Evolutionary conservation across 768 basidiomycete genomes (phyloP).

Genomic region (Neoboletus magnificus): DNA sequence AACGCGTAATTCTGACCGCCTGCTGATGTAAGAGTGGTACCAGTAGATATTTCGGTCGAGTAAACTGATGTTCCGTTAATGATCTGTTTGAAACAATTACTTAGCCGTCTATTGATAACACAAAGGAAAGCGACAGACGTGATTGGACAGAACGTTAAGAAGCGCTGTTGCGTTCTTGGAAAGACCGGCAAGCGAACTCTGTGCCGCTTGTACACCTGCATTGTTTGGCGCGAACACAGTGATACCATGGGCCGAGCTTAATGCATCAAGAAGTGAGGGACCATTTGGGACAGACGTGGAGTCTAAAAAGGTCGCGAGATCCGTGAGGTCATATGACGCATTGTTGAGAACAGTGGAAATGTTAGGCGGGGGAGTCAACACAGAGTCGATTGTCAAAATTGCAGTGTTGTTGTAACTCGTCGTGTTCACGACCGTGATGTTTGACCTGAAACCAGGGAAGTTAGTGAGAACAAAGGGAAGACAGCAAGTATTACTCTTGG

Average conservation of each 20-base stretch:
- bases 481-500: conserved; percentile 36
- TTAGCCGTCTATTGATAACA: neutral
- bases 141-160: conserved; percentile 50
- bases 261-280: conserved; percentile 21
- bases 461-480: neutral
- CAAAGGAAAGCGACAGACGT: conserved; percentile 38
- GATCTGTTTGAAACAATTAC: conserved; percentile 33
- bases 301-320: conserved; percentile 19
- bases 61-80: conserved; percentile 70
- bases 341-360: conserved; percentile 40
- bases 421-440: conserved; percentile 37
- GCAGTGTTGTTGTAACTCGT: conserved; percentile 39
- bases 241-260: conserved; percentile 45
- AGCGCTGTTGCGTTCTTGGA: conserved; percentile 47
- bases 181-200: conserved; percentile 32
- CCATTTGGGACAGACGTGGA: conserved; percentile 26
- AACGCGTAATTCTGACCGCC: conserved; percentile 55
- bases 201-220: conserved; percentile 41
- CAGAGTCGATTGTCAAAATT: conserved; percentile 47
- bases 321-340: conserved; percentile 39
- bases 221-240: conserved; percentile 68
- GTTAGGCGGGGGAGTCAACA: conserved; percentile 52
- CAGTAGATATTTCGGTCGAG: conserved; percentile 45
- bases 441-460: conserved; percentile 19
- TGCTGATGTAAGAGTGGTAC: conserved; percentile 45